Percentiles rank a stretch among this genome's conserved stretches.
phyloP scores from a whole-genome alignment of 305 asterid genomes.

The Rubia tinctorum region DNA sequence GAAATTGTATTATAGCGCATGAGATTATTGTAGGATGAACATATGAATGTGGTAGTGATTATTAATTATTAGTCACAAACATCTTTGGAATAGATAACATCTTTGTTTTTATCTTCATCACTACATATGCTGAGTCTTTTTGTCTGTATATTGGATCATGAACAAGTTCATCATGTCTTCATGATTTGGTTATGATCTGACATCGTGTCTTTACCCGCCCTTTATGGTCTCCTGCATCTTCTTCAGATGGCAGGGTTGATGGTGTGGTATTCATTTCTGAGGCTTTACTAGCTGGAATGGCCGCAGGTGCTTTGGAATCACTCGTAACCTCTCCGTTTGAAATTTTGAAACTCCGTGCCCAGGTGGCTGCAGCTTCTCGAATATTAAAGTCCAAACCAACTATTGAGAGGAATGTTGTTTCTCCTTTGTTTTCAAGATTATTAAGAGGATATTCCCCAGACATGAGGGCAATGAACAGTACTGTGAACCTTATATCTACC shows the following conservation, averaged over 20 bases:
- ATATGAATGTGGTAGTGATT: background rate
- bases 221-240: constrained; percentile 17
- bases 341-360: constrained; percentile 77
- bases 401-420: constrained; percentile 41
- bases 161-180: background rate
- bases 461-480: constrained; percentile 52
- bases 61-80: background rate
- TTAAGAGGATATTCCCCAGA: constrained; percentile 70
- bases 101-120: background rate
- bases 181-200: background rate
- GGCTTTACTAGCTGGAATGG: constrained; percentile 85
- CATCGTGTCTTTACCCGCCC: no score
- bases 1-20: background rate
- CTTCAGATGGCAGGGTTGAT: constrained; percentile 91
- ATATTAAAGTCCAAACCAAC: constrained; percentile 28
- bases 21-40: background rate
- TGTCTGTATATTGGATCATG: background rate
- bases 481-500: constrained; percentile 65
- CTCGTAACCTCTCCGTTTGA: constrained; percentile 88
- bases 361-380: constrained; percentile 86
- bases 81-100: background rate
- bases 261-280: constrained; percentile 60
- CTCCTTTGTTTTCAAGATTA: constrained; percentile 57
- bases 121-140: background rate
- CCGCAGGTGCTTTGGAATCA: constrained; percentile 75